A percentile compares a stretch with the other conserved stretches of the same genome.
These are phyloP conservation scores for Suillus spraguei DNA, from an alignment of 768 basidiomycete species.

Conservation along the genomic window DNA sequence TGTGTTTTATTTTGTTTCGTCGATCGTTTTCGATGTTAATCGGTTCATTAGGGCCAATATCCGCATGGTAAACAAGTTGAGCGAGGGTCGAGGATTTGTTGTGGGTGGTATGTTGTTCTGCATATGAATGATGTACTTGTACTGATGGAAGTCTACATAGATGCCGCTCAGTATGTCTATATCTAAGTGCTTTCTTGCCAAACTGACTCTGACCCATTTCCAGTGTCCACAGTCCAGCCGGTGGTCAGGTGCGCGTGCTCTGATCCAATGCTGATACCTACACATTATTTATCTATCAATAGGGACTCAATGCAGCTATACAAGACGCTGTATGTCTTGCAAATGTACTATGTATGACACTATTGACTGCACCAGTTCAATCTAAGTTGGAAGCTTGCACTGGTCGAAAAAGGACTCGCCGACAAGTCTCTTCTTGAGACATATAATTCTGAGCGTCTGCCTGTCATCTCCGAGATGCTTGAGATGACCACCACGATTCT, in stretches of 20 bases:
- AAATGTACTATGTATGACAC: background rate
- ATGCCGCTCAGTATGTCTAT: background rate
- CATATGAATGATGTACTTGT: background rate
- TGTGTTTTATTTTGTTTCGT: constrained; percentile 11
- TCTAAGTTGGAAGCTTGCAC: constrained; percentile 44
- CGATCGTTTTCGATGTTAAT: no score
- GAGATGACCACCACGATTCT: constrained; percentile 32
- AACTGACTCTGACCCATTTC: background rate
- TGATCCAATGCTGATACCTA: background rate
- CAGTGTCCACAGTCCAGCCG: background rate
- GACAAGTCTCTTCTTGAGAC: constrained; percentile 36
- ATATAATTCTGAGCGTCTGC: constrained; percentile 44
- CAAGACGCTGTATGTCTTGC: constrained; percentile 40
- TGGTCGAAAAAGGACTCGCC: constrained; percentile 37
- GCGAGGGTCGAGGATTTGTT: background rate
- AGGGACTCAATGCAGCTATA: constrained; percentile 40
- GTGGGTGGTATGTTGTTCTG: background rate
- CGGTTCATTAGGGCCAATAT: background rate
- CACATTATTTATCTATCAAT: constrained; percentile 12
- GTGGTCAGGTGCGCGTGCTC: background rate
- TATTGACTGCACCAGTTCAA: constrained; percentile 33
- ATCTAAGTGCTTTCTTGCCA: background rate
- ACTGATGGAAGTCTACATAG: background rate
- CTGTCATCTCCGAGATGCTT: constrained; percentile 44
- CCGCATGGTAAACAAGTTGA: background rate